Base-by-base conservation (phyloP, 106 monocot genomes). In the Dactylorhiza incarnata region DNA sequence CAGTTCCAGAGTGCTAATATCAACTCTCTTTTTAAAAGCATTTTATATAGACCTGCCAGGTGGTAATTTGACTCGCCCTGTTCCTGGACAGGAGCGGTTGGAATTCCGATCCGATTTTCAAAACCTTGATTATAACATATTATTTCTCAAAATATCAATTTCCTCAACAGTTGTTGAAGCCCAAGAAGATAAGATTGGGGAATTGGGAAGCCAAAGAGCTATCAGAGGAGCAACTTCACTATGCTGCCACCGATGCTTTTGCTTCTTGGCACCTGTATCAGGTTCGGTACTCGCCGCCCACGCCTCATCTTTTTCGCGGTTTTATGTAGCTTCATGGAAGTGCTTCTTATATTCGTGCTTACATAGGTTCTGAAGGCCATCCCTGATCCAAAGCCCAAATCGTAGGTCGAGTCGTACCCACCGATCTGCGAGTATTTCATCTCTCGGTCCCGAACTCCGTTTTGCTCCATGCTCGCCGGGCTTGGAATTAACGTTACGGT, bases 171-270 rank as follows among this genome's bases (percentile, higher is more conserved):
- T 78, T 99, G 73, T 68, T 55, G 52, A 99, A 99, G 78, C 87
- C 91, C 29, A 75, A 56, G 2, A 91, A 82, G 23, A 91, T 94
- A 71, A 91, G 99, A 86, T 19, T 92, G 88, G 99, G 99, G 76
- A 88, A 99, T 75, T 99, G 99, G 99, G 94, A 99, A 88, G 82
- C 72, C 24, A 24, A 80, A 59, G 68, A 75, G 15, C 77, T 99
- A 24, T 89, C 91, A 48, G 84, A 59, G 65, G 73, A 80, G 45
- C 84, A 99, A 81, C 84, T 99, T 75, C 77, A 77, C 48, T 99
- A 99, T 87, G 99, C 99, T 68, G 99, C 99, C n/a, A 99, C 99
- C 76, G 99, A 99, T 86, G 94, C 99, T n/a, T 99, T 82, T 87
- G 88, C 76, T 65, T 99, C 99, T 84, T 99, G 99, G 99, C 82